Percentiles rank a stretch among this genome's conserved stretches.
Conservation (phyloP, 306 rosid genomes). For the Vicia faba region DNA sequence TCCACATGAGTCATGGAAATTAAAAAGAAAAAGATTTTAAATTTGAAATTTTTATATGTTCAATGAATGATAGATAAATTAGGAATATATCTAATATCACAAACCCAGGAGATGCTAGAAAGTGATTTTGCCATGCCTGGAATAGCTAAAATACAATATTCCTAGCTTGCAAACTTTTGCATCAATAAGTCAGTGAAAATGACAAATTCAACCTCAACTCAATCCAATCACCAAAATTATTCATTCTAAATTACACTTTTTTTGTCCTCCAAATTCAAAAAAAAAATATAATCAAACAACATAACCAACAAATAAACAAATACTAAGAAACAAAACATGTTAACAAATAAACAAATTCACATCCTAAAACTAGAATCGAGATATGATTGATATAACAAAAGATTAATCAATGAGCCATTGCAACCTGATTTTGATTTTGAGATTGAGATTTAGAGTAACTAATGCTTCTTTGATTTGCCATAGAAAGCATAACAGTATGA, state of each 20-base stretch:
- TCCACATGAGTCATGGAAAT: too few species aligned
- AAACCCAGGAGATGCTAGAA: background rate
- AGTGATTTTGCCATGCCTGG: background rate
- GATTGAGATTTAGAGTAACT: constrained; percentile 55
- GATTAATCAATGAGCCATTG: constrained; percentile 71
- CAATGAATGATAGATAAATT: constrained; percentile 1
- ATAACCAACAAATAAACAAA: constrained; percentile 70
- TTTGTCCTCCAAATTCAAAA: constrained; percentile 22
- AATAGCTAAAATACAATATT: background rate
- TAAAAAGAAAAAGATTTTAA: background rate
- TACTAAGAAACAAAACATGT: constrained; percentile 35
- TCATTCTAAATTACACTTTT: constrained; percentile 53
- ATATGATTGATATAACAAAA: constrained; percentile 2
- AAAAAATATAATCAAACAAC: constrained; percentile 38
- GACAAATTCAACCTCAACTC: constrained; percentile 29
- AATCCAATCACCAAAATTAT: constrained; percentile 37
- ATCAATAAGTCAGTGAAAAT: constrained; percentile 15
- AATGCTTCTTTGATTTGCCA: constrained; percentile 86
- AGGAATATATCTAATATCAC: background rate
- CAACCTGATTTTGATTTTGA: constrained; percentile 50
- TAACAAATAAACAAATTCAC: constrained; percentile 37
- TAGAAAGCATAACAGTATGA: constrained; percentile 90
- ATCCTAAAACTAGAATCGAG: constrained; percentile 33
- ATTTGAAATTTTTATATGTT: constrained; percentile 7
- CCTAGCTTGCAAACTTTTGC: constrained; percentile 11